Base-by-base conservation (phyloP, 1,139 yeast species). In the Geotrichum candidum region DNA sequence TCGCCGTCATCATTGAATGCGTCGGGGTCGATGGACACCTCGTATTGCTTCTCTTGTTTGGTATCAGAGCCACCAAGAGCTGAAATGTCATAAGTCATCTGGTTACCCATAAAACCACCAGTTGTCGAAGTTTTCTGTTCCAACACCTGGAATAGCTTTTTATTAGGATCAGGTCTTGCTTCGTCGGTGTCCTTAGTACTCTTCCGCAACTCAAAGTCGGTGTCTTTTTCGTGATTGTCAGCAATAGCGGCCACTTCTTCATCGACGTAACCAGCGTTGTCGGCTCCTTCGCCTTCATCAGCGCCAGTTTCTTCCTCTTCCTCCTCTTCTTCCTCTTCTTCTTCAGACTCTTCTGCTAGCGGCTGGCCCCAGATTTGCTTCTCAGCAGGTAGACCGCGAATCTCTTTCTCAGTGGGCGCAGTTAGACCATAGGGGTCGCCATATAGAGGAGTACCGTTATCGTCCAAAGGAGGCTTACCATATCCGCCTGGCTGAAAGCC, bases 341-440 rank as follows among this genome's bases (percentile, higher is more conserved):
- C 73, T 33, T 69, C 74, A 3, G 67, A 71, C 25, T 68, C 74
- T 22, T 72, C 75, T 18, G 71, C 73, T 11, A 67, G 58, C 35
- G 70, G 68, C 53, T 72, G 72, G 1, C 73, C 78, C 69, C 78
- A 78, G 9, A 66, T 70, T 11, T 70, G 70, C 15, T 66, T 71
- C 46, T 71, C 75, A n/a, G 68, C 70, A n/a, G 74, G 78, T n/a
- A 72, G 76, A 2, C 74, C 80, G 82, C 83, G 58, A 70, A 75
- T 11, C 73, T 75, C 33, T 66, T 67, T 41, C 65, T 72, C 54
- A 60, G 65, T 57, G 66, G 72, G 64, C 57, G 67, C 64, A 4
- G 62, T 48, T 48, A 48, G 13, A 3, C 74, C 75, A 63, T 68
- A 68, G 5, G 73, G 76, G 56, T 73, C 77, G 0, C 76, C 77